These are phyloP conservation scores for Stachybotrys chlorohalonatus DNA, from an alignment of 2,329 filamentous ascomycete genomes.

Conservation along the genomic window DNA sequence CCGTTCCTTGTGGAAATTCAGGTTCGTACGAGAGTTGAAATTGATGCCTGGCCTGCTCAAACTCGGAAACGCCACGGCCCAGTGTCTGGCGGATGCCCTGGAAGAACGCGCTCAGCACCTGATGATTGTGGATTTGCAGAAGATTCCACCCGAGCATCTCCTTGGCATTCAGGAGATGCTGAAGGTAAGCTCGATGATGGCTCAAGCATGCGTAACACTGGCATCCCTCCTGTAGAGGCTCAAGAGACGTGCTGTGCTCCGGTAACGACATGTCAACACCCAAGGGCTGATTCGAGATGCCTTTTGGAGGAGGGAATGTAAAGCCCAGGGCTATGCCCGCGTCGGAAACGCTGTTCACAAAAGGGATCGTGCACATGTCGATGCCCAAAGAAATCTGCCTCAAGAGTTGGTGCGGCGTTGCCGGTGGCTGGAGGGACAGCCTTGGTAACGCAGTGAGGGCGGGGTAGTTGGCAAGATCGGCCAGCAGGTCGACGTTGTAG, in stretches of 20 bases:
- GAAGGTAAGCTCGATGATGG: slow-evolving; percentile 80
- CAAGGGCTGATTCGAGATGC: slow-evolving; percentile 35
- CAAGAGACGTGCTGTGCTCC: slow-evolving; percentile 50
- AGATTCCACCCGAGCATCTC: slow-evolving; percentile 97
- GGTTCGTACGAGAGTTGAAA: slow-evolving; percentile 54
- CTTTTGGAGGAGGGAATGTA: slow-evolving; percentile 47
- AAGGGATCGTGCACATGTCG: slow-evolving; percentile 71
- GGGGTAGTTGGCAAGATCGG: slow-evolving; percentile 49
- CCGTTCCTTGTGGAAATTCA: slow-evolving; percentile 63
- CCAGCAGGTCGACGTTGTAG: slow-evolving; percentile 63
- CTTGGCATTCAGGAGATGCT: slow-evolving; percentile 79
- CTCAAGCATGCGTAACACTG: slow-evolving; percentile 73
- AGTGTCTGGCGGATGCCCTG: slow-evolving; percentile 58
- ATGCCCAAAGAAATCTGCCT: slow-evolving; percentile 67
- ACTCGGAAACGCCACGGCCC: slow-evolving; percentile 40
- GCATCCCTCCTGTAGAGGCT: slow-evolving; percentile 56
- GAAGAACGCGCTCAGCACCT: slow-evolving; percentile 66
- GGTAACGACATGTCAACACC: slow-evolving; percentile 72
- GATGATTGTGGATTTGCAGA: slow-evolving; percentile 85
- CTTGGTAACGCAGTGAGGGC: slow-evolving; percentile 56
- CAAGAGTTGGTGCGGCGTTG: slow-evolving; percentile 68
- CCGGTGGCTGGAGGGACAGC: slow-evolving; percentile 61
- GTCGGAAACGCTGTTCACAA: slow-evolving; percentile 67
- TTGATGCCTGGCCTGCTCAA: slow-evolving; percentile 38
- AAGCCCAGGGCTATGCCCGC: slow-evolving; percentile 80